A percentile compares a stretch with the other conserved stretches of the same genome.
phyloP scores from a whole-genome alignment of 2,329 filamentous ascomycete genomes.

The Pseudocercospora macadamiae region DNA sequence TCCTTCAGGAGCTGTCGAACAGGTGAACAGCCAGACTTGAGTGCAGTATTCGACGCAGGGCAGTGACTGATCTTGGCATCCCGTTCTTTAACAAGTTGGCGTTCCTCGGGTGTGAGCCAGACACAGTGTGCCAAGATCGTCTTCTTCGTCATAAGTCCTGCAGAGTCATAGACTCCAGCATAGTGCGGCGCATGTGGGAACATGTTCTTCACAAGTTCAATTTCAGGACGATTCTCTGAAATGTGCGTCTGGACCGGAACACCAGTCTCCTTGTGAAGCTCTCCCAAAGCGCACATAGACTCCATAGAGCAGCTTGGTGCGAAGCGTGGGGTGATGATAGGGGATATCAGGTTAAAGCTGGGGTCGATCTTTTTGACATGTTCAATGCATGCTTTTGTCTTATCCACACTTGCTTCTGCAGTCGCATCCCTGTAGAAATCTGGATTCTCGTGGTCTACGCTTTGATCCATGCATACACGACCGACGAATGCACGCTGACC shows the following conservation, averaged over 20 bases:
- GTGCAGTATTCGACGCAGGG: slow-evolving; percentile 79
- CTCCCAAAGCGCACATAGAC: slow-evolving; percentile 66
- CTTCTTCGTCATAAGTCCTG: slow-evolving; percentile 67
- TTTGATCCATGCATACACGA: slow-evolving; percentile 89
- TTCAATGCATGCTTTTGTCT: slow-evolving; percentile 45
- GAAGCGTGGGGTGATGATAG: slow-evolving; percentile 75
- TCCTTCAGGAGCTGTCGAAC: slow-evolving; percentile 74
- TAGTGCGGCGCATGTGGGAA: slow-evolving; percentile 71
- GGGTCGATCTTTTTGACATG: slow-evolving; percentile 72
- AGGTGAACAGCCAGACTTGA: slow-evolving; percentile 77
- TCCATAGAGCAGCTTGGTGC: slow-evolving; percentile 57
- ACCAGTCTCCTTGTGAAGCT: slow-evolving; percentile 63
- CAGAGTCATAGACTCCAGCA: slow-evolving; percentile 75
- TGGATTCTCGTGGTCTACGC: slow-evolving; percentile 59
- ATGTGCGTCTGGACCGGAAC: slow-evolving; percentile 87
- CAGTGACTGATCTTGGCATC: slow-evolving; percentile 78
- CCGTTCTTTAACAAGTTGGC: slow-evolving; percentile 62
- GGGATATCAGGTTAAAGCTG: slow-evolving; percentile 64
- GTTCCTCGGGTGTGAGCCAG: slow-evolving; percentile 71
- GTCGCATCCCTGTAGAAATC: slow-evolving; percentile 78
- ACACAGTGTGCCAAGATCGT: slow-evolving; percentile 88
- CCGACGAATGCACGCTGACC: slow-evolving; percentile 92
- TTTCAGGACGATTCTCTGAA: slow-evolving; percentile 77
- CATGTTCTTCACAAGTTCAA: slow-evolving; percentile 68
- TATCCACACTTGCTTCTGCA: slow-evolving; percentile 60